Evolutionary conservation across 1,284 basidiomycete species (phyloP), one percentile per base, ranked within the genome.

Genomic region (Leccinum subrobustum): DNA sequence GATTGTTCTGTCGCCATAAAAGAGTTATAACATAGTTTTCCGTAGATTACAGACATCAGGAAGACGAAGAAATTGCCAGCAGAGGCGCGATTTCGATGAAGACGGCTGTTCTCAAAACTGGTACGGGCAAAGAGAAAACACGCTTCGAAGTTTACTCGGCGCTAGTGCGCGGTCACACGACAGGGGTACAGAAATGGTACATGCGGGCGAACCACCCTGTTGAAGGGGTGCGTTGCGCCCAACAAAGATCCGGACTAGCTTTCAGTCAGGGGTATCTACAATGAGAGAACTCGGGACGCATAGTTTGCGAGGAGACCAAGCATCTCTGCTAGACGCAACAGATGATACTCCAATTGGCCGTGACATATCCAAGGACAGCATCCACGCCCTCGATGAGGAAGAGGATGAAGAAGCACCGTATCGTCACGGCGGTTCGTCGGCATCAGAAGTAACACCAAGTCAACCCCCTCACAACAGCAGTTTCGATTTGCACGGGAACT

Each of bases 41-140:
- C n/a, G n/a, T 25, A 92, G 89, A 96, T 72, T 96, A 95, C 72
- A 91, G 92, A 37, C 90, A 91, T 68, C 93, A 95, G 68, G 94
- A 95, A 64, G 96, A 98, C 69, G 95, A 98, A 76, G 85, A 86
- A 9, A 79, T 96, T 37, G 88, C 94, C 1, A 91, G 89, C 54
- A 84, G 96, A 33, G 96, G 96, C 1, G 91, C 94, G 0, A 94
- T 98, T 63, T 87, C 91, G 2, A 91, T 98, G 87, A 89, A 88
- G 65, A 90, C 85, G 2, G 95, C 93, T 0, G 76, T 82, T 20
- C 75, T 95, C 9, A 88, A 86, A 63, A 63, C 76, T 14, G 60
- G 60, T 29, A 61, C 64, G 4, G 68, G 66, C 9, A 20, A 39
- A 7, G 90, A 91, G 63, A 86, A 86, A 61, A 78, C 88, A 20